Base-by-base conservation (phyloP, 768 basidiomycete species). In the Asterophora parasitica region DNA sequence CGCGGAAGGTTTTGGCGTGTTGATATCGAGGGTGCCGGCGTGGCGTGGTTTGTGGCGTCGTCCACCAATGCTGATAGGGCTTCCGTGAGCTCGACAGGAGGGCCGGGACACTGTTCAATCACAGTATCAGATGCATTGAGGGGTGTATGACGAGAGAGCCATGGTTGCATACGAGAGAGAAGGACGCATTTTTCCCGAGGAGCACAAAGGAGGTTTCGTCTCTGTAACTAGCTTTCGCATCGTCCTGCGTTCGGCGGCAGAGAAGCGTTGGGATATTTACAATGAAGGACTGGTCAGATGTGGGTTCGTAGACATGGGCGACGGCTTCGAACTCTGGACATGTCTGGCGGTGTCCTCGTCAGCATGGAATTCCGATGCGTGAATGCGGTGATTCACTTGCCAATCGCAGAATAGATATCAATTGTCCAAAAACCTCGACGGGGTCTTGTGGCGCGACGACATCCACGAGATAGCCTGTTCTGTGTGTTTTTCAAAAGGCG, bases 401-500 rank as follows among this genome's bases (percentile, higher is more conserved):
- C 65, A 57, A 31, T 19, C 74, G 71, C 42, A 83, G 72, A 19
- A 45, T 49, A 7, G 32, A 50, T 11, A 82, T 48, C 17, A 80
- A 58, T 2, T 54, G 16, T 1, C 65, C 52, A 42, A 75, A 75
- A 4, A 67, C 53, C 4, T 54, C 51, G 2, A 59, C 50, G 1
- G 75, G 68, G 31, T 71, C 56, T 17, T 65, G 49, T 0, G 73
- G 65, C 4, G 57, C 57, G 42, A 80, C 51, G 6, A 65, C 57
- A 53, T 83, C 82, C 17, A 82, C 70, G 3, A 84, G 66, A 58
- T 76, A 79, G 16, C 69, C 76, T 23, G 69, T 62, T 32, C 81
- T 77, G 53, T 23, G 23, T 6, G 23, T 23, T 23, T 4, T 20
- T 27, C 15, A 42, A 39, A 42, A 26, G n/a, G 38, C 11, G 8